These are phyloP conservation scores for Pyricularia pennisetigena DNA, from an alignment of 2,329 filamentous ascomycete genomes.

Conservation along the genomic window DNA sequence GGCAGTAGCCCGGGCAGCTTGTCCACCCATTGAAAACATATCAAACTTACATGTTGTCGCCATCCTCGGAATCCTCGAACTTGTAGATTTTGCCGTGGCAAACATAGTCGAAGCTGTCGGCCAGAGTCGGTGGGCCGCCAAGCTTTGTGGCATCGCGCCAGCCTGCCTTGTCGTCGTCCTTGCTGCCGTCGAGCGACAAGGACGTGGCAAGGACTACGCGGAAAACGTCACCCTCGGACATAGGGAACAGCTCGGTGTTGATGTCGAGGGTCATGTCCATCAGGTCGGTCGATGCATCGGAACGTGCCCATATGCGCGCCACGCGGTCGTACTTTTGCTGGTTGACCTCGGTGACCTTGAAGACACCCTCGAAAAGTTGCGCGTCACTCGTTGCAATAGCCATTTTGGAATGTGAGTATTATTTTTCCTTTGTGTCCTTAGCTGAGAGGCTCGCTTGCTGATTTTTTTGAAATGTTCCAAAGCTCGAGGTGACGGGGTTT, in stretches of 20 bases:
- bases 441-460: background rate
- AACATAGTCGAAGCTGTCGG: constrained; percentile 80
- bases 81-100: constrained; percentile 84
- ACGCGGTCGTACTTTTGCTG: constrained; percentile 92
- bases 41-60: constrained; percentile 72
- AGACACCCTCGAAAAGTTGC: constrained; percentile 87
- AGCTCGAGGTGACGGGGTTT: background rate
- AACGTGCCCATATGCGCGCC: constrained; percentile 70
- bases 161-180: constrained; percentile 57
- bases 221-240: constrained; percentile 62
- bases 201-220: constrained; percentile 78
- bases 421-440: background rate
- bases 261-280: constrained; percentile 69
- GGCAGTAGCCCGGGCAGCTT: background rate
- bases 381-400: constrained; percentile 63
- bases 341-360: constrained; percentile 72
- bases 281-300: constrained; percentile 54
- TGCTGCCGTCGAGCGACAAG: constrained; percentile 75
- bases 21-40: background rate
- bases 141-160: constrained; percentile 67
- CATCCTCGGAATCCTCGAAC: constrained; percentile 70
- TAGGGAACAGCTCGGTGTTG: constrained; percentile 86
- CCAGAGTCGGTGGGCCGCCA: constrained; percentile 48
- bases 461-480: background rate
- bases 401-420: constrained; percentile 20